These are phyloP conservation scores for Pyropia yezoensis DNA, from an alignment of 23 red algal genomes.

Conservation along the genomic window DNA sequence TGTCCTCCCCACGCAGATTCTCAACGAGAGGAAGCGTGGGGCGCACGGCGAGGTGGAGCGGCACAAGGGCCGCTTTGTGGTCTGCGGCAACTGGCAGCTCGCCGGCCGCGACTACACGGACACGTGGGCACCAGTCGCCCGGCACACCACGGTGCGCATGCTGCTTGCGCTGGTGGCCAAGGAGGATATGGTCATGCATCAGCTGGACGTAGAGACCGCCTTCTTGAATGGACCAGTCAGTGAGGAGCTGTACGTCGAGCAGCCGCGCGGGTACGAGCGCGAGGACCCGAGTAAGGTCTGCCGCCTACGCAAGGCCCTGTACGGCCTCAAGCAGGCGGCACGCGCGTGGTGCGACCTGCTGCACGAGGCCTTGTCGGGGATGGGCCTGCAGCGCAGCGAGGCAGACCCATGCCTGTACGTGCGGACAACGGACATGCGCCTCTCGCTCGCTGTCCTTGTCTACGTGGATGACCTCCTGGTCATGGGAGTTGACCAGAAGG, in stretches of 20 bases:
- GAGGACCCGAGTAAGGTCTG: constrained; percentile 10
- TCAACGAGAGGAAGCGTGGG: constrained; percentile 1
- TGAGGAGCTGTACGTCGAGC: constrained; percentile 19
- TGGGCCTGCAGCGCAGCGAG: constrained; percentile 7
- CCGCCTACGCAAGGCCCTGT: constrained; percentile 21
- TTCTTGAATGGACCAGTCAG: constrained; percentile 9
- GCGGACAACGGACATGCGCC: too few relatives aligned
- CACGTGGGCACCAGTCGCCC: constrained; percentile 33
- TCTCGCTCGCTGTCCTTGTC: too few relatives aligned
- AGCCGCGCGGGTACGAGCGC: constrained; percentile 13
- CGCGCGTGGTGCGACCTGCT: constrained; percentile 20
- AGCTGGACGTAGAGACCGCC: constrained; percentile 26
- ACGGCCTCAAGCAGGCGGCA: constrained; percentile 20
- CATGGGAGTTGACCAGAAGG: too few relatives aligned
- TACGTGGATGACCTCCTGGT: too few relatives aligned
- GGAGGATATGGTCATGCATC: constrained; percentile 6
- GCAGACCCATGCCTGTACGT: constrained; percentile 25
- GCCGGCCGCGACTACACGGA: constrained; percentile 5
- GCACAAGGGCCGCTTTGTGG: constrained; percentile 34
- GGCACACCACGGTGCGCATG: constrained; percentile 16
- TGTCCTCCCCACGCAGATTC: too few relatives aligned
- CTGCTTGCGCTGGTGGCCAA: constrained; percentile 7
- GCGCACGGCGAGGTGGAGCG: not conserved
- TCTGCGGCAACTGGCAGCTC: constrained; percentile 10
- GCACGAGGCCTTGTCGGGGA: constrained; percentile 5